Conservation (phyloP, 208 protist species). For the Trypanosoma congolense region DNA sequence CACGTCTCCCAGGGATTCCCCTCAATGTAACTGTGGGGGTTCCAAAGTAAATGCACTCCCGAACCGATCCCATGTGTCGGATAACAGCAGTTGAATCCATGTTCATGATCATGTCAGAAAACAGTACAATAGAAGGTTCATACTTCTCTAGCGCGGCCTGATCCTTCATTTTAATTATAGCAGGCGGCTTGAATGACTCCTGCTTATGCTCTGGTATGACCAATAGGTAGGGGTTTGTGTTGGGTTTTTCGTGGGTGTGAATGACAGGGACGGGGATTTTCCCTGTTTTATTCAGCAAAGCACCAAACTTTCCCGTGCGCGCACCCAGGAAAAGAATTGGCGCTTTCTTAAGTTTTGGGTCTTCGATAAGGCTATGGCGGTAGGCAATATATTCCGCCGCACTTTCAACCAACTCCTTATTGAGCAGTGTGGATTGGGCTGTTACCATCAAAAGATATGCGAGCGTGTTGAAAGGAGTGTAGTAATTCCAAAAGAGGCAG, state of each 20-base stretch:
- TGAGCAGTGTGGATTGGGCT: constrained; percentile 60
- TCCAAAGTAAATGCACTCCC: constrained; percentile 84
- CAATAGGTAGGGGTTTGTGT: constrained; percentile 82
- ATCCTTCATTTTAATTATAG: constrained; percentile 81
- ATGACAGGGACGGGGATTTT: constrained; percentile 78
- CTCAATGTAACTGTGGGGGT: constrained; percentile 81
- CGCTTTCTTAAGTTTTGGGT: constrained; percentile 52
- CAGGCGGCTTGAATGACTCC: constrained; percentile 71
- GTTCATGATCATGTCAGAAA: constrained; percentile 83
- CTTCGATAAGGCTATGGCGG: constrained; percentile 61
- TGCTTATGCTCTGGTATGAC: constrained; percentile 81
- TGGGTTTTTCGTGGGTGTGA: constrained; percentile 76
- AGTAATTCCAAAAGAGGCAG: constrained; percentile 88
- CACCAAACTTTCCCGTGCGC: constrained; percentile 70
- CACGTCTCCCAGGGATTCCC: constrained; percentile 83
- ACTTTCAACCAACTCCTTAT: constrained; percentile 67
- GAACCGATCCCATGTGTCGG: constrained; percentile 70
- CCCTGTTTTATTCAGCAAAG: constrained; percentile 66
- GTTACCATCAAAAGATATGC: constrained; percentile 81
- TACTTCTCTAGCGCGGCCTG: constrained; percentile 82
- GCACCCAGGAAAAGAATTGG: constrained; percentile 83
- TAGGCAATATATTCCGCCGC: constrained; percentile 73
- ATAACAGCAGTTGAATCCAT: constrained; percentile 68
- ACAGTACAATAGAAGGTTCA: constrained; percentile 76
- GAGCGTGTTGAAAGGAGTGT: constrained; percentile 68